Evolutionary conservation across 108 stramenopile genomes (phyloP), one percentile per base, ranked within the genome.

Genomic region (Fragilaria radians): DNA sequence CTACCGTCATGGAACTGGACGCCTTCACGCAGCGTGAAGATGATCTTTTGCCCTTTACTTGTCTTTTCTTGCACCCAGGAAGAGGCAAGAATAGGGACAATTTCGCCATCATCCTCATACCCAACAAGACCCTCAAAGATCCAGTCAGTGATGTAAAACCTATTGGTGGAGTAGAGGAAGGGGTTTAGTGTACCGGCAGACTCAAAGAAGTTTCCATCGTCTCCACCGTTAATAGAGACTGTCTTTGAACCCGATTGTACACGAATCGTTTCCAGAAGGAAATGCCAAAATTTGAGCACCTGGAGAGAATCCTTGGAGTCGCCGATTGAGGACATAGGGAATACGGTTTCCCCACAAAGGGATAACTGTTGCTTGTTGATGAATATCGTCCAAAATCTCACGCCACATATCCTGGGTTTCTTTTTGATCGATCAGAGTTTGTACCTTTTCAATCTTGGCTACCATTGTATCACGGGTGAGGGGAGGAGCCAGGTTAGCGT

Each of bases 1-100:
- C 60, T 70, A 25, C 82, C 80, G 51, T 87, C 85, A 67, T 87
- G 82, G 61, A 87, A 87, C 24, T 30, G 72, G 60, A 83, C 82
- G 26, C 57, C 57, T 49, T 81, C 46, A 24, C 85, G 79, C 4
- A 87, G 67, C 36, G 55, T 32, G 70, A 87, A 87, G 28, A 67
- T 80, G 34, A 59, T 65, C 24, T 53, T 48, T 31, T 80, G 64
- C 4, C 80, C 79, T 17, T 48, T 48, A 0, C 25, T 61, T 7
- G 51, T 32, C 14, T 34, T 21, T 55, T 71, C 69, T 9, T 49
- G 46, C 5, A 31, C 51, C 84, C 84, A 86, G 9, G 56, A 27
- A 7, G 62, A 61, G 52, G 76, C 84, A 4, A 86, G 70, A 7
- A 73, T 55, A n/a, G 76, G 81, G 0, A 65, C 36, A 51, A 82